These are phyloP conservation scores for Vitellaria paradoxa DNA, from an alignment of 179 eudicot species.

Conservation along the genomic window DNA sequence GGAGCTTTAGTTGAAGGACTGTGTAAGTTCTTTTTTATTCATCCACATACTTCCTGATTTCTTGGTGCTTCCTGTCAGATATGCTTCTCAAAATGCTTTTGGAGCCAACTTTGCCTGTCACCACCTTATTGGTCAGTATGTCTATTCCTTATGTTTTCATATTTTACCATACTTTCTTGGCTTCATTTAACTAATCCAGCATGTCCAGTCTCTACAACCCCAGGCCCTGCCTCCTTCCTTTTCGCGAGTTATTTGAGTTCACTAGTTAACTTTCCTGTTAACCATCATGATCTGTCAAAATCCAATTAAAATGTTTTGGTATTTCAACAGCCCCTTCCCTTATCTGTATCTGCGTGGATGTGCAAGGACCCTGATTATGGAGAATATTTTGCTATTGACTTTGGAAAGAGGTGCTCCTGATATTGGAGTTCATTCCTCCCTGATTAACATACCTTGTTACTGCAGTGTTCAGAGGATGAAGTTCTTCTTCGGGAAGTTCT, in stretches of 20 bases:
- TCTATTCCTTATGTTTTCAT: conserved; percentile 2
- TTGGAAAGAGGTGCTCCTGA: background rate
- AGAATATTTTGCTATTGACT: background rate
- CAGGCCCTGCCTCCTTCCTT: background rate
- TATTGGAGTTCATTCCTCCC: background rate
- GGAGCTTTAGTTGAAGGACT: background rate
- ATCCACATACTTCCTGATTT: conserved; percentile 24
- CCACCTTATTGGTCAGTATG: conserved; percentile 56
- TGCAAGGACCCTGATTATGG: background rate
- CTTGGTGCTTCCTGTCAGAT: conserved; percentile 48
- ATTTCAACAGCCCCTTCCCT: background rate
- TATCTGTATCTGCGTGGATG: background rate
- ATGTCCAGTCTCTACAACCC: background rate
- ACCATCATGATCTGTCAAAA: background rate
- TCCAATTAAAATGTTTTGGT: background rate
- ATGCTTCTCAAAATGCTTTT: conserved; percentile 66
- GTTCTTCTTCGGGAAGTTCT: conserved; percentile 41
- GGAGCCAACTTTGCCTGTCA: conserved; percentile 59
- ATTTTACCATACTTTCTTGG: background rate
- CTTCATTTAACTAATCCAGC: conserved; percentile 9
- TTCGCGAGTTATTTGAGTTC: background rate
- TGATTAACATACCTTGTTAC: background rate
- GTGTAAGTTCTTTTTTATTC: background rate
- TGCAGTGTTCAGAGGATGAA: conserved; percentile 53
- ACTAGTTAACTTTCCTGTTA: conserved; percentile 18